Conservation (phyloP, 2,329 filamentous ascomycete species). For the Leptodontidium sp. region DNA sequence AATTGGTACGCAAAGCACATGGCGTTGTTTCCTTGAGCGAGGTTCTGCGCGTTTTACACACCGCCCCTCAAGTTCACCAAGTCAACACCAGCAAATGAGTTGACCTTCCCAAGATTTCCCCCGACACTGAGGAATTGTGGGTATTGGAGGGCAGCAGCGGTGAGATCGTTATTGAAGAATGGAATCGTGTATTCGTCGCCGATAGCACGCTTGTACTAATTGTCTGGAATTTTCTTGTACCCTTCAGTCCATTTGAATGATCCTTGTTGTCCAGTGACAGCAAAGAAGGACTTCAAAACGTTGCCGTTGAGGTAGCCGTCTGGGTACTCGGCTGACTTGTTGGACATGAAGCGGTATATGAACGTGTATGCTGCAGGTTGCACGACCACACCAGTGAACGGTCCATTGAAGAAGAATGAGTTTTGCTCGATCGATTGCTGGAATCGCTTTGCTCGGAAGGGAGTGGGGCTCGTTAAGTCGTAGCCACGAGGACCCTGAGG, state of each 20-base stretch:
- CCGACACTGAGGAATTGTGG: conserved; percentile 57
- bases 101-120: conserved; percentile 59
- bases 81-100: conserved; percentile 59
- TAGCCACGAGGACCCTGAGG: conserved; percentile 50
- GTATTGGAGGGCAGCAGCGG: conserved; percentile 50
- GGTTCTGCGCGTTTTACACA: conserved; percentile 52
- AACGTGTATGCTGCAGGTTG: conserved; percentile 39
- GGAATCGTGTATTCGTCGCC: conserved; percentile 52
- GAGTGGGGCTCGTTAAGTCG: conserved; percentile 53
- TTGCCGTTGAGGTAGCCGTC: conserved; percentile 50
- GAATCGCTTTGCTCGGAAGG: conserved; percentile 55
- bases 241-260: conserved; percentile 30
- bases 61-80: conserved; percentile 54
- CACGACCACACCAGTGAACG: conserved; percentile 36
- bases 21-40: conserved; percentile 57
- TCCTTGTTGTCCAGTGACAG: conserved; percentile 40
- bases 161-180: conserved; percentile 50
- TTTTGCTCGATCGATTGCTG: conserved; percentile 58
- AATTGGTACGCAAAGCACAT: conserved; percentile 54
- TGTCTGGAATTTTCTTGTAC: conserved; percentile 39
- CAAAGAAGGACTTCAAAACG: conserved; percentile 46
- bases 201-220: conserved; percentile 40
- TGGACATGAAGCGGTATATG: conserved; percentile 40
- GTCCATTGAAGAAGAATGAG: conserved; percentile 61
- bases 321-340: conserved; percentile 40